These are phyloP conservation scores for Malus sylvestris DNA, from an alignment of 306 rosid genomes.

Conservation along the genomic window DNA sequence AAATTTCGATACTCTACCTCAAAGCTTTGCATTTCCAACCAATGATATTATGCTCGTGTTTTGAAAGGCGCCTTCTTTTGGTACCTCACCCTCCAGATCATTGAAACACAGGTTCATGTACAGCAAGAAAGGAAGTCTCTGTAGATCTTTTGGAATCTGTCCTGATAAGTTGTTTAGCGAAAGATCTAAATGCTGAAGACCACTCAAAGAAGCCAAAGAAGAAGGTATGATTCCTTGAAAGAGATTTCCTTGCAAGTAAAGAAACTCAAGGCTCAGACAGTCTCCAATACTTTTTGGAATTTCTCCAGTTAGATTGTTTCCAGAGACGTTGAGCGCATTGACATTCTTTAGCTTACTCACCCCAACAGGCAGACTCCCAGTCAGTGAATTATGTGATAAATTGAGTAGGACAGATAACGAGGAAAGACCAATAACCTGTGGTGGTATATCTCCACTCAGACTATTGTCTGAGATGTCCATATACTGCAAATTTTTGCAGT, in stretches of 20 bases:
- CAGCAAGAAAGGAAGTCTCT: neutral
- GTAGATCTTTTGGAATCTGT: conserved; percentile 21
- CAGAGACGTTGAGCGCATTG: conserved; percentile 12
- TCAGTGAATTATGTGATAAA: conserved; percentile 27
- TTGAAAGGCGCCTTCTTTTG: conserved; percentile 23
- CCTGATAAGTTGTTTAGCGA: conserved; percentile 27
- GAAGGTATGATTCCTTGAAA: conserved; percentile 30
- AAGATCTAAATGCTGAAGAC: conserved; percentile 19
- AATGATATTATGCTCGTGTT: conserved; percentile 12
- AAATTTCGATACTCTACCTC: conserved; percentile 13
- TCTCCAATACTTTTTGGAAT: conserved; percentile 28
- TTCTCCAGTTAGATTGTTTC: conserved; percentile 15
- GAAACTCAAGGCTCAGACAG: conserved; percentile 18
- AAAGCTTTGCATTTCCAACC: conserved; percentile 10
- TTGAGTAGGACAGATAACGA: conserved; percentile 1
- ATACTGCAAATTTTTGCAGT: neutral
- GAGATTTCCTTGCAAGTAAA: conserved; percentile 18
- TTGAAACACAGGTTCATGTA: conserved; percentile 23
- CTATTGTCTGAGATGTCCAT: conserved; percentile 1
- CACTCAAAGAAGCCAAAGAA: conserved; percentile 22
- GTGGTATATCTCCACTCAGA: conserved; percentile 26
- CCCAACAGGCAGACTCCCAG: conserved; percentile 12
- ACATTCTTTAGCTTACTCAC: conserved; percentile 9
- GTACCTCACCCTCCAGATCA: conserved; percentile 35
- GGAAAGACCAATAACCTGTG: neutral